Percentiles rank a stretch among this genome's conserved stretches.
phyloP scores from a whole-genome alignment of 1,284 basidiomycete species.

The Afroboletus lepidellus region DNA sequence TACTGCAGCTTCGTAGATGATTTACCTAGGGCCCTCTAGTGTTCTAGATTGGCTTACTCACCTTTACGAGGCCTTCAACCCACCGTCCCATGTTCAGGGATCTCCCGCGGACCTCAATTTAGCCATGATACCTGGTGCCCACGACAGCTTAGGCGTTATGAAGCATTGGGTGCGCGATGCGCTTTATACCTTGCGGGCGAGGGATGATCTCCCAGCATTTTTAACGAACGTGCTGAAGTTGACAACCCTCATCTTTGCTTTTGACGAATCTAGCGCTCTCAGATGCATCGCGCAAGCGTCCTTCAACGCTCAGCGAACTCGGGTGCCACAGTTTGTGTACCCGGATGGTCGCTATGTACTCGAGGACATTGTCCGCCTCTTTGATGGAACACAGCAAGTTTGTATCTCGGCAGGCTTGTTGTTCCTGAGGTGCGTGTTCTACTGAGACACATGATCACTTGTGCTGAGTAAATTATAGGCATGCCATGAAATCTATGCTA shows the following conservation, averaged over 20 bases:
- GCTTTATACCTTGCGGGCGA: constrained; percentile 29
- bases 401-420: constrained; percentile 33
- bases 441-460: neutral
- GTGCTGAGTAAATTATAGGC: constrained; percentile 32
- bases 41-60: constrained; percentile 35
- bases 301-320: constrained; percentile 1
- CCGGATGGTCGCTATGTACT: constrained; percentile 33
- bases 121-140: constrained; percentile 37
- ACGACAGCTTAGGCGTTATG: constrained; percentile 36
- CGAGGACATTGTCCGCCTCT: constrained; percentile 34
- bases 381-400: constrained; percentile 9
- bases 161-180: constrained; percentile 41
- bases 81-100: constrained; percentile 40
- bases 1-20: neutral
- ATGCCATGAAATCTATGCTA: constrained; percentile 37
- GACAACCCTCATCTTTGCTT: constrained; percentile 28
- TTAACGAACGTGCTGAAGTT: constrained; percentile 35
- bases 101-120: constrained; percentile 35
- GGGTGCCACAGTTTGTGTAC: constrained; percentile 7
- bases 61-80: constrained; percentile 42
- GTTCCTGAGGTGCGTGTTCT: constrained; percentile 20
- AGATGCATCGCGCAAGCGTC: constrained; percentile 18
- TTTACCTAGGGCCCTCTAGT: neutral
- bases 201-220: constrained; percentile 16
- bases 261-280: constrained; percentile 29